These are phyloP conservation scores for Rostrohypoxylon terebratum DNA, from an alignment of 495 filamentous ascomycete genomes.

Conservation along the genomic window DNA sequence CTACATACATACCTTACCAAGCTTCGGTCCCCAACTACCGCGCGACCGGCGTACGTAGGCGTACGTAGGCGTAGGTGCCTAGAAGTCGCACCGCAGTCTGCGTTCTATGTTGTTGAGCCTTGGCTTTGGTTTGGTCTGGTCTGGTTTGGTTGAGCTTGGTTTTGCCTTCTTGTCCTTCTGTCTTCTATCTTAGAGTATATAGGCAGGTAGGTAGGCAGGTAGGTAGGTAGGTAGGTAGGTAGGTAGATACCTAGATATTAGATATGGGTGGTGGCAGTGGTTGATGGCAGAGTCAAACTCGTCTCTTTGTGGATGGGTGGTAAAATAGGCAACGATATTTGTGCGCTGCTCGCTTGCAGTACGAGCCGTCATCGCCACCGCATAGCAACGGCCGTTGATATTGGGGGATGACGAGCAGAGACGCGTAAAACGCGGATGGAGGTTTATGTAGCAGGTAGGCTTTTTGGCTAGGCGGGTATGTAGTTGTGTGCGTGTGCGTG, in stretches of 20 bases:
- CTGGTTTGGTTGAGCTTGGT: no score
- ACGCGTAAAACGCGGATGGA: slow-evolving; percentile 15
- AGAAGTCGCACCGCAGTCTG: slow-evolving; percentile 16
- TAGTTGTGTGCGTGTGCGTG: background rate
- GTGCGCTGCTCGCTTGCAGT: slow-evolving; percentile 9
- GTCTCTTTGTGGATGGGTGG: background rate
- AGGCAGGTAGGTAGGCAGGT: no score
- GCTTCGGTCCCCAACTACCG: slow-evolving; percentile 8
- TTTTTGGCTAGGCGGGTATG: background rate
- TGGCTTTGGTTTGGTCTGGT: background rate
- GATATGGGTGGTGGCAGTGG: no score
- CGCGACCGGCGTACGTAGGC: background rate
- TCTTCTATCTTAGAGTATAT: slow-evolving; percentile 1
- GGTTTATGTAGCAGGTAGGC: background rate
- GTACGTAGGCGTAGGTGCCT: background rate
- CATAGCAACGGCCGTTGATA: slow-evolving; percentile 30
- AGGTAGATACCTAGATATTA: no score
- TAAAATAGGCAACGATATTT: background rate
- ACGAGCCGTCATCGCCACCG: slow-evolving; percentile 27
- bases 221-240: background rate
- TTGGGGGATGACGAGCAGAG: background rate
- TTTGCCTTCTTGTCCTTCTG: background rate
- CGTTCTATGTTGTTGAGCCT: slow-evolving; percentile 13
- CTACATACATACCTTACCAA: no score
- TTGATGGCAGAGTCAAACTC: background rate